These are phyloP conservation scores for Ramularia collo-cygni DNA, from an alignment of 2,329 filamentous ascomycete species.

Conservation along the genomic window DNA sequence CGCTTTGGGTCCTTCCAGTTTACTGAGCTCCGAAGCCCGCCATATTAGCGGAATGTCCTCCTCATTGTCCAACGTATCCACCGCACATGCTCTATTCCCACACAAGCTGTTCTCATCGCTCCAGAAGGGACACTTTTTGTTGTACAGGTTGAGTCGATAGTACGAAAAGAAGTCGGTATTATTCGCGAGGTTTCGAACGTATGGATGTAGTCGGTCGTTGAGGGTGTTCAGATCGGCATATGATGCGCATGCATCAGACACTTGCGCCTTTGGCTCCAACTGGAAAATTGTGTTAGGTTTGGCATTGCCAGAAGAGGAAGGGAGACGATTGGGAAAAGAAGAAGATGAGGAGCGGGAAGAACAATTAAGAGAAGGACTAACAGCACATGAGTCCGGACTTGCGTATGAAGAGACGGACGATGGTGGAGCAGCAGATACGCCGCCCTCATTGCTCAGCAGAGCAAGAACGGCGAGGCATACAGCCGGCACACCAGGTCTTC, in stretches of 20 bases:
- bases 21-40: slow-evolving; percentile 86
- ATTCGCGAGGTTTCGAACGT: slow-evolving; percentile 71
- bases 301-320: slow-evolving; percentile 12
- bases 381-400: slow-evolving; percentile 48
- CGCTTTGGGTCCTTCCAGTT: slow-evolving; percentile 85
- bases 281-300: slow-evolving; percentile 39
- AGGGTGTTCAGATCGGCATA: slow-evolving; percentile 83
- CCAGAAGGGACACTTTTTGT: slow-evolving; percentile 96
- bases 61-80: slow-evolving; percentile 91
- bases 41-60: slow-evolving; percentile 88
- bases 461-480: slow-evolving; percentile 59
- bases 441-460: slow-evolving; percentile 44
- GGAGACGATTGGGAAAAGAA: slow-evolving; percentile 11
- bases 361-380: slow-evolving; percentile 34
- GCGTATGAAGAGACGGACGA: slow-evolving; percentile 28
- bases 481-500: slow-evolving; percentile 15
- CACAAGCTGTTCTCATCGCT: slow-evolving; percentile 88
- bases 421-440: slow-evolving; percentile 29
- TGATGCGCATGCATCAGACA: slow-evolving; percentile 89
- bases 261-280: slow-evolving; percentile 83
- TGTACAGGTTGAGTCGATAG: slow-evolving; percentile 90
- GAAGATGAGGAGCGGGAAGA: slow-evolving; percentile 3
- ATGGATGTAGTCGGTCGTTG: slow-evolving; percentile 69
- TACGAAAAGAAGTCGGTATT: slow-evolving; percentile 97
- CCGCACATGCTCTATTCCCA: slow-evolving; percentile 92